Conservation (phyloP, 1,284 basidiomycete species). For the Rhodotorula glutinis region DNA sequence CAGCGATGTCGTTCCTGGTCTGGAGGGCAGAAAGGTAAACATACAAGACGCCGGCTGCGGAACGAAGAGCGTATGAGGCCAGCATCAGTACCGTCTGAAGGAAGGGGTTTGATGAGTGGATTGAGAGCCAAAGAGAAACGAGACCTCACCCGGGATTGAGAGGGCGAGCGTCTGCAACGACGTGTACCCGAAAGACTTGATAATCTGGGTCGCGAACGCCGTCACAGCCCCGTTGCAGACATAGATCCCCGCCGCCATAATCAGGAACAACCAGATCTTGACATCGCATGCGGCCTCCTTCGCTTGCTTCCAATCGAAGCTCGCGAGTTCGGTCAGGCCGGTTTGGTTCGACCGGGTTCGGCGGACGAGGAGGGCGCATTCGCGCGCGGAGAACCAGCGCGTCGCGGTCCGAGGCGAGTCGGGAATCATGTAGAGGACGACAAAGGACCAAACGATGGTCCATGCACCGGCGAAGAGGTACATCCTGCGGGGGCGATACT, state of each 20-base stretch:
- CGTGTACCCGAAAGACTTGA: conserved; percentile 53
- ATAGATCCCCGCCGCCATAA: conserved; percentile 48
- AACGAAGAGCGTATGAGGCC: background rate
- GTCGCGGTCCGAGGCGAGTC: conserved; percentile 50
- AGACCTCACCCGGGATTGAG: conserved; percentile 44
- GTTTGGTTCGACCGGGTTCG: conserved; percentile 48
- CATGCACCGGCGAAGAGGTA: conserved; percentile 45
- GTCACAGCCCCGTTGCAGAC: conserved; percentile 50
- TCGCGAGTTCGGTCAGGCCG: conserved; percentile 41
- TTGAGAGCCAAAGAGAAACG: background rate
- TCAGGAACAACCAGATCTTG: conserved; percentile 53
- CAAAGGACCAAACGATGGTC: conserved; percentile 52
- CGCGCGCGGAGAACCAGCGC: conserved; percentile 48
- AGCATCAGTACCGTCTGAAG: too few species aligned
- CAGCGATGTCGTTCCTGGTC: too few species aligned
- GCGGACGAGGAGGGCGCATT: conserved; percentile 48
- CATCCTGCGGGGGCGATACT: background rate
- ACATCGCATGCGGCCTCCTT: conserved; percentile 51
- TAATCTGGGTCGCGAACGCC: conserved; percentile 54
- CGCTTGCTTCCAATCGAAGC: conserved; percentile 49
- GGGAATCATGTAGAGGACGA: conserved; percentile 52
- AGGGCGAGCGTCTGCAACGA: conserved; percentile 52
- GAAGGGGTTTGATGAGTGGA: too few species aligned
- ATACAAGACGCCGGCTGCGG: conserved; percentile 37
- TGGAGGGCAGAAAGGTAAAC: too few species aligned